A percentile compares a stretch with the other conserved stretches of the same genome.
Conservation (phyloP, 2,329 filamentous ascomycete species). For the Colletotrichum echinochloae region DNA sequence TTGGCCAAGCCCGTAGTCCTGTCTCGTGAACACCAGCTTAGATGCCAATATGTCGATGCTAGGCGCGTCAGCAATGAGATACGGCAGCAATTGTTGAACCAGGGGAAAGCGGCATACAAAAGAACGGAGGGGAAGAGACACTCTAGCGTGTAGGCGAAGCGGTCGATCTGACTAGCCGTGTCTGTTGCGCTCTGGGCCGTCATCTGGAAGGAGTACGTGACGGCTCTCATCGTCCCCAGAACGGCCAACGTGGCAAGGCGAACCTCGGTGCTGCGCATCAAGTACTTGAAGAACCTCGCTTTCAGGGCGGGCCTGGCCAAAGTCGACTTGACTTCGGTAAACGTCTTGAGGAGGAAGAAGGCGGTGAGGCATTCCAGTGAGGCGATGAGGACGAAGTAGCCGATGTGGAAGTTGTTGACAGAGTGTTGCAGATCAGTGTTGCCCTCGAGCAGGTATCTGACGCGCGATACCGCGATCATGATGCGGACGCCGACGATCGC, state of each 20-base stretch:
- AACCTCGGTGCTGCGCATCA: constrained; percentile 56
- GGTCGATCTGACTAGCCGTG: constrained; percentile 53
- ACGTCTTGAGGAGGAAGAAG: constrained; percentile 54
- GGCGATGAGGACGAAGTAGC: constrained; percentile 56
- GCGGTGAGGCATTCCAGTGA: constrained; percentile 55
- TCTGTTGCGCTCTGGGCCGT: constrained; percentile 52
- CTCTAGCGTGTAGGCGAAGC: constrained; percentile 56
- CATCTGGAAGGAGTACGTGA: constrained; percentile 56
- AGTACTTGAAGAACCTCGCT: constrained; percentile 52
- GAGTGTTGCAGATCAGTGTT: constrained; percentile 45
- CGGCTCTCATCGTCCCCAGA: constrained; percentile 53
- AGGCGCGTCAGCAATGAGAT: not conserved
- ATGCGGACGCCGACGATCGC: constrained; percentile 63
- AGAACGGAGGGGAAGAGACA: constrained; percentile 57
- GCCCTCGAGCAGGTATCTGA: constrained; percentile 46
- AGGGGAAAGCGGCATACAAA: constrained; percentile 48
- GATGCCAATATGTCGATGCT: constrained; percentile 53
- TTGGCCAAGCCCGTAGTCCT: not conserved
- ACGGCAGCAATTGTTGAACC: not conserved
- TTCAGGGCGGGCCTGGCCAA: constrained; percentile 48
- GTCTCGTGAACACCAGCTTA: constrained; percentile 45
- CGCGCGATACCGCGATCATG: constrained; percentile 50
- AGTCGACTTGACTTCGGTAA: constrained; percentile 48
- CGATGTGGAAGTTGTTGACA: constrained; percentile 55
- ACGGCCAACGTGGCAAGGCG: constrained; percentile 53